Evolutionary conservation across 768 basidiomycete species (phyloP), one percentile per base, ranked within the genome.

Genomic region (Megacollybia marginata): DNA sequence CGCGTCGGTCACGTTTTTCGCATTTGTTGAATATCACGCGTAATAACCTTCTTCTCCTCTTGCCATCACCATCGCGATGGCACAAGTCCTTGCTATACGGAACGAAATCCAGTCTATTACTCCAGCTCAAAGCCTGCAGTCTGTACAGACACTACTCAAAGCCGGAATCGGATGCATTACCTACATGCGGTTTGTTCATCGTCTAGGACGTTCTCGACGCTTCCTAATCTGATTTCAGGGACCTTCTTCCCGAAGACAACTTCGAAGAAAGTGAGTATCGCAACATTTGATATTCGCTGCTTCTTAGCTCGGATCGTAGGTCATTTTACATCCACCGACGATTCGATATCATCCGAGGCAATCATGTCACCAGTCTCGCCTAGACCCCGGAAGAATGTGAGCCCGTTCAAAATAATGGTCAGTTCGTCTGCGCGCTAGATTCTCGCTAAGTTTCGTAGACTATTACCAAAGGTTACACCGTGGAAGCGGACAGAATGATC

Each of bases 401-500:
- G 80, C 54, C 78, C 81, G 5, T 82, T 88, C 58, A 80, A 80
- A 55, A 80, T 93, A 42, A 90, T 85, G 71, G 77, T 74, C 48
- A 13, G 20, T 16, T 5, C 8, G 6, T 11, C 52, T 15, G 40
- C 44, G 46, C 42, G 23, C 43, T 9, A 44, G 50, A 38, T 54
- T 34, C 28, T 33, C 32, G 33, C 7, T 35, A 28, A 28, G 23
- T 11, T 44, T 32, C 35, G 11, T 50, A 78, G 78, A 76, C 74
- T 11, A 79, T 94, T 57, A 79, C 79, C 28, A 74, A 86, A 28
- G 89, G 88, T 5, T 85, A 81, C 57, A 87, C 89, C 9, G 80
- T 83, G 46, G 92, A 92, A 60, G 92, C 83, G 0, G 89, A 93
- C 65, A 80, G 75, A 55, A 73, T 94, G 36, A 66, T 92, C 35